phyloP scores from a whole-genome alignment of 2,329 filamentous ascomycete genomes.

The Paecilomyces sp. region DNA sequence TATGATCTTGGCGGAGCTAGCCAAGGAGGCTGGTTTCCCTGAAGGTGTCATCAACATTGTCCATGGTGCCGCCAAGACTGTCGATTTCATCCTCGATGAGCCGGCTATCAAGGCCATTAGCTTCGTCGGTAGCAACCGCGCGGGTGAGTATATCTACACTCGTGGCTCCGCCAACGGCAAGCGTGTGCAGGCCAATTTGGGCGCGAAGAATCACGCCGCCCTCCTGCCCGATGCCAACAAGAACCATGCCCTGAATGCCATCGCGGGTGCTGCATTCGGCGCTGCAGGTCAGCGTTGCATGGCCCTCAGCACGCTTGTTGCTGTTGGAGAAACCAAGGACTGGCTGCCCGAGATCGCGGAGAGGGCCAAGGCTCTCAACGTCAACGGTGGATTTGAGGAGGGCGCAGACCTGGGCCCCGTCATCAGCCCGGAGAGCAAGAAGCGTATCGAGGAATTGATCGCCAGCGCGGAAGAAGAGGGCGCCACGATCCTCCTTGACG shows the following conservation, averaged over 20 bases:
- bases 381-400: conserved; percentile 55
- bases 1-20: conserved; percentile 56
- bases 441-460: conserved; percentile 53
- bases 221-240: conserved; percentile 60
- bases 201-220: conserved; percentile 61
- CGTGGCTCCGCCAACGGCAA: conserved; percentile 57
- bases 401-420: conserved; percentile 56
- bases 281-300: conserved; percentile 62
- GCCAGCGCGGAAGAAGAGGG: conserved; percentile 55
- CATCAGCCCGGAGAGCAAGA: conserved; percentile 52
- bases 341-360: conserved; percentile 58
- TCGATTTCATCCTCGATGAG: conserved; percentile 60
- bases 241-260: conserved; percentile 59
- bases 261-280: conserved; percentile 58
- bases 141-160: conserved; percentile 59
- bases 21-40: conserved; percentile 54
- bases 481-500: conserved; percentile 55
- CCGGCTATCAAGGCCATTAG: conserved; percentile 59
- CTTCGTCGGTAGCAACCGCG: conserved; percentile 59
- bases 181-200: conserved; percentile 59
- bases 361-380: conserved; percentile 51
- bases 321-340: conserved; percentile 55
- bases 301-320: conserved; percentile 57
- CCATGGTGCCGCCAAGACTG: conserved; percentile 54
- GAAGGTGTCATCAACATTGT: conserved; percentile 58